Conservation (phyloP, 345 rosid species). For the Arabis hirsuta region DNA sequence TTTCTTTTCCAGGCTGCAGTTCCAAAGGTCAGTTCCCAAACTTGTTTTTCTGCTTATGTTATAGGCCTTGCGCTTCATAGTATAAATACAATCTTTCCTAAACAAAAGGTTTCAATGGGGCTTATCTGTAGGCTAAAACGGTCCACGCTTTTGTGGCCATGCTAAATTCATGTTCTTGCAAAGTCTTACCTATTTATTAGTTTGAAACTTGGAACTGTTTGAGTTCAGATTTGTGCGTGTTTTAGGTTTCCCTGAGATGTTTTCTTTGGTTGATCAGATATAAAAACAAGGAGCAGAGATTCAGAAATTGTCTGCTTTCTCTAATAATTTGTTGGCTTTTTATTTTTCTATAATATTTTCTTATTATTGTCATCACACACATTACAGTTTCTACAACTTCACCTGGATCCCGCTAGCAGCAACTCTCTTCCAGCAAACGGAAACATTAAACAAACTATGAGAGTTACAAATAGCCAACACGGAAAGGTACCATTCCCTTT, state of each 20-base stretch:
- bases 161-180: conserved; percentile 3
- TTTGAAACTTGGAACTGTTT: background rate
- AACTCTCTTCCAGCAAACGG: conserved; percentile 68
- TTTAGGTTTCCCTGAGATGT: background rate
- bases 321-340: background rate
- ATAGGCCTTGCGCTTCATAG: conserved; percentile 9
- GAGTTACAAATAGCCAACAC: conserved; percentile 83
- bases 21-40: conserved; percentile 73
- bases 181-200: background rate
- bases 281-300: background rate
- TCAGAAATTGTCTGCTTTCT: background rate
- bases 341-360: conserved; percentile 1
- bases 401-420: conserved; percentile 87
- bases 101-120: background rate
- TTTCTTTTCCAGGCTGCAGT: conserved; percentile 98
- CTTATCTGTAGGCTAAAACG: conserved; percentile 5
- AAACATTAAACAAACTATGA: conserved; percentile 68
- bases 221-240: background rate
- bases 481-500: conserved; percentile 69
- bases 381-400: conserved; percentile 90
- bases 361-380: conserved; percentile 12
- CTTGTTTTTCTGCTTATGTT: conserved; percentile 8
- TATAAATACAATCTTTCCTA: background rate
- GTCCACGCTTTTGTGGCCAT: background rate
- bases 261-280: conserved; percentile 1